These are phyloP conservation scores for Musa troglodytarum DNA, from an alignment of 176 grass and related monocot species.

Conservation along the genomic window DNA sequence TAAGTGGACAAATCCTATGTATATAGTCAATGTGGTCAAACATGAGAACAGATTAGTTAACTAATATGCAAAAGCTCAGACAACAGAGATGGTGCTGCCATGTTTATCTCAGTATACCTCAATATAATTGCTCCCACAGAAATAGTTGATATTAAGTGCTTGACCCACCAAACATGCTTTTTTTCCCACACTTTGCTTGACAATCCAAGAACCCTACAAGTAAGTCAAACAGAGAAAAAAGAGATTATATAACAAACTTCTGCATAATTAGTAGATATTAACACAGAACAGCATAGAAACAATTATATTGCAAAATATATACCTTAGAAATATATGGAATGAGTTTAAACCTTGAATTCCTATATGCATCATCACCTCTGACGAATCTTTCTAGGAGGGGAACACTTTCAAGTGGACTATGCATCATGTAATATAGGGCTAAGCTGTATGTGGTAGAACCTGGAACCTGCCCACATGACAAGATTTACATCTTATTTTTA, in stretches of 20 bases:
- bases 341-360: conserved; percentile 99
- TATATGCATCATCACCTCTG: conserved; percentile 86
- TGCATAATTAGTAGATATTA: not conserved
- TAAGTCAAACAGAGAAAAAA: not conserved
- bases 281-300: not conserved
- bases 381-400: conserved; percentile 89
- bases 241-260: not conserved
- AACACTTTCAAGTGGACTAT: conserved; percentile 74
- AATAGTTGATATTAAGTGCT: conserved; percentile 94
- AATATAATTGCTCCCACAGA: conserved; percentile 83
- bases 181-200: conserved; percentile 99
- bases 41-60: too few relatives aligned
- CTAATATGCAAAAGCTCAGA: too few relatives aligned
- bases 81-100: not conserved
- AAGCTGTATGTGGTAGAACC: conserved; percentile 81
- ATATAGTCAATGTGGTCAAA: too few relatives aligned
- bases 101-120: conserved; percentile 38
- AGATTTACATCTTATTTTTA: too few relatives aligned
- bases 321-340: conserved; percentile 99
- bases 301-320: not conserved
- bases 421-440: conserved; percentile 95
- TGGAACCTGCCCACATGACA: conserved; percentile 43
- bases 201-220: conserved; percentile 96
- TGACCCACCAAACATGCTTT: conserved; percentile 97
- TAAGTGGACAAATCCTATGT: too few relatives aligned